These are phyloP conservation scores for Daedalea quercina DNA, from an alignment of 768 basidiomycete genomes.

Conservation along the genomic window DNA sequence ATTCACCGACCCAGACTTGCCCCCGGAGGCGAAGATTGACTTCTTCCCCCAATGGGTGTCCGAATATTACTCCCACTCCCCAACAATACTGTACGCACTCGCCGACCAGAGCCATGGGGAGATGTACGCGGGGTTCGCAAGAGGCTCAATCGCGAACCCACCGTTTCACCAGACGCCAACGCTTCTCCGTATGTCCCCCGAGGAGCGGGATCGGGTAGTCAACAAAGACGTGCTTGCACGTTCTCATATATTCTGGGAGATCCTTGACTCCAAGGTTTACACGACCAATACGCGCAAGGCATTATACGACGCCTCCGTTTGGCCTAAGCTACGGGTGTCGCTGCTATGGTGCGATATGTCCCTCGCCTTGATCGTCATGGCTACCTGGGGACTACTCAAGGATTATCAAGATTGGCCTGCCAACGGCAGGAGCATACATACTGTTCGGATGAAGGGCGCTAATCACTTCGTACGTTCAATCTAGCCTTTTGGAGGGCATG, in stretches of 20 bases:
- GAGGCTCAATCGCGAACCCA: not conserved
- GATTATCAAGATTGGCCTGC: not conserved
- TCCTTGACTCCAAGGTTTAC: not conserved
- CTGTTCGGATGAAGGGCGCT: not conserved
- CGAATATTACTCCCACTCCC: conserved; percentile 6
- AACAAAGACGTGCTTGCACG: too few relatives aligned
- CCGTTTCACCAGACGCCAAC: not conserved
- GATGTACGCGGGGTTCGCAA: not conserved
- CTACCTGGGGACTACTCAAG: not conserved
- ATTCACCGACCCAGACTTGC: conserved; percentile 1
- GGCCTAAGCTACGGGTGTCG: conserved; percentile 1
- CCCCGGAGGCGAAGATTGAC: not conserved
- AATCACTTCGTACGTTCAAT: conserved; percentile 2
- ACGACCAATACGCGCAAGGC: conserved; percentile 1
- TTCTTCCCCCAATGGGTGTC: conserved; percentile 7
- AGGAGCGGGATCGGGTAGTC: not conserved
- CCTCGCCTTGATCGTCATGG: not conserved
- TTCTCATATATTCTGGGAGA: too few relatives aligned
- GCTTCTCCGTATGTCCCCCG: not conserved
- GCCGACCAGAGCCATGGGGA: not conserved
- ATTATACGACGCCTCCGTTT: not conserved
- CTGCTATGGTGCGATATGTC: conserved; percentile 6
- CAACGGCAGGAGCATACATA: not conserved
- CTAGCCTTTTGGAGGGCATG: too few relatives aligned
- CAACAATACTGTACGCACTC: not conserved